Base-by-base conservation (phyloP, 306 rosid genomes). In the Boehmeria nivea region DNA sequence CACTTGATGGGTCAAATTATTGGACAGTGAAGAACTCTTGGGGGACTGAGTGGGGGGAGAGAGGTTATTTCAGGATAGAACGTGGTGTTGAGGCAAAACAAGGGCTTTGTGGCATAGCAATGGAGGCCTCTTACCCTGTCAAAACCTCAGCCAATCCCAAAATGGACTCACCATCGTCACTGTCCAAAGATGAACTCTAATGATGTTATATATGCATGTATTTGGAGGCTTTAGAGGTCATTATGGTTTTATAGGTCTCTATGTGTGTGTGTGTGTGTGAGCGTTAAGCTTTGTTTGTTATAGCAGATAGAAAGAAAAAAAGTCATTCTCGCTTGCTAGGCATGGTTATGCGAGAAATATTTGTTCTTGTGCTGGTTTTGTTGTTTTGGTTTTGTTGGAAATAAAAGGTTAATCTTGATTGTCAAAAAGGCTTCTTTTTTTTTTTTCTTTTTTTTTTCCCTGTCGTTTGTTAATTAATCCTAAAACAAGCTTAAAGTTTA, bases 51-150 rank as follows among this genome's bases (percentile, higher is more conserved):
- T 69, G 76, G 76, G 72, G 72, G 26, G 66, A 69, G 44, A 59
- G 39, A 13, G 76, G 76, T 2, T 69, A 39, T 26, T 3, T 69
- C 6, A 64, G 76, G 43, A 43, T 75, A 9, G 37, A 75, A 43
- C 76, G 66, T 17, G 69, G 50, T 21, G 37, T 56, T 15, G 61
- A 34, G 23, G 59, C 62, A 20, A 31, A 43, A 38, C 57, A 64
- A 34, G 66, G 80, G 21, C 42, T 34, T 0, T 73, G 85, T 69
- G 86, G 86, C 18, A 63, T 76, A 36, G 79, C 63, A 0, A 69
- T 61, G 79, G 75, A 69, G 16, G 65, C 72, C 7, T 46, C 56
- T 17, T 74, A 68, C 39, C 79, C 79, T 12, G 28, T 47, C n/a
- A 74, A 64, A 38, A 43, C 54, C 0, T 68, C 61, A 22, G 63